Conservation (phyloP, 2,329 filamentous ascomycete genomes). For the Sordariomycetes sp. region DNA sequence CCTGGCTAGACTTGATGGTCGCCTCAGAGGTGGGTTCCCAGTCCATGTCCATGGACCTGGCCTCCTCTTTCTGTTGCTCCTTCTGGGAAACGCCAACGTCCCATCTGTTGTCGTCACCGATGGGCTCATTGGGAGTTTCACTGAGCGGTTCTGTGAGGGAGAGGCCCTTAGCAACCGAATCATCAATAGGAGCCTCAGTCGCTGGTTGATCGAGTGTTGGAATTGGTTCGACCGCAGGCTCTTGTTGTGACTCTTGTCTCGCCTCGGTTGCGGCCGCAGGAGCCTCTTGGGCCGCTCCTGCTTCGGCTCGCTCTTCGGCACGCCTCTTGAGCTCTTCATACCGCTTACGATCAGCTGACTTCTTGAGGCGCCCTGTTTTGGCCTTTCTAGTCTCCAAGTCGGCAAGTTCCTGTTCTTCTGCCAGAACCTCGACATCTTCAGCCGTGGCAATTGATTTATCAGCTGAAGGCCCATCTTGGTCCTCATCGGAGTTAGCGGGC, state of each 20-base stretch:
- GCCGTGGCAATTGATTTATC: conserved; percentile 14
- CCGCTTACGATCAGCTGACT: conserved; percentile 8
- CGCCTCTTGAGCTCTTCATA: conserved; percentile 15
- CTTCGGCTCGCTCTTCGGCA: conserved; percentile 19
- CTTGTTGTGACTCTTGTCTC: not conserved
- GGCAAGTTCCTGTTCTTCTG: conserved; percentile 17
- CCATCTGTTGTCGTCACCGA: no score
- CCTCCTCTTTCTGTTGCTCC: no score
- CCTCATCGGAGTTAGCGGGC: no score
- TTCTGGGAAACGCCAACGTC: no score
- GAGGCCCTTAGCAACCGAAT: no score
- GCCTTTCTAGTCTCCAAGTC: conserved; percentile 12
- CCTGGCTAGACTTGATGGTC: not conserved
- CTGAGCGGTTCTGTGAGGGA: no score
- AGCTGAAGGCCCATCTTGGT: conserved; percentile 14
- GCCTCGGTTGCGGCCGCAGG: conserved; percentile 10
- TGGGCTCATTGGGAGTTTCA: no score
- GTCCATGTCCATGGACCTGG: not conserved
- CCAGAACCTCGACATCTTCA: conserved; percentile 14
- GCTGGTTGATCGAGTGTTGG: no score
- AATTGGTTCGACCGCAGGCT: not conserved
- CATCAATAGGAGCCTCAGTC: no score
- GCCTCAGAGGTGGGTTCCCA: not conserved
- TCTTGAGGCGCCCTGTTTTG: conserved; percentile 25
- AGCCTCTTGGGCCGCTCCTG: conserved; percentile 13